Evolutionary conservation across 2,329 filamentous ascomycete genomes (phyloP), one percentile per base, ranked within the genome.

Genomic region (Calonectria leucothoes): DNA sequence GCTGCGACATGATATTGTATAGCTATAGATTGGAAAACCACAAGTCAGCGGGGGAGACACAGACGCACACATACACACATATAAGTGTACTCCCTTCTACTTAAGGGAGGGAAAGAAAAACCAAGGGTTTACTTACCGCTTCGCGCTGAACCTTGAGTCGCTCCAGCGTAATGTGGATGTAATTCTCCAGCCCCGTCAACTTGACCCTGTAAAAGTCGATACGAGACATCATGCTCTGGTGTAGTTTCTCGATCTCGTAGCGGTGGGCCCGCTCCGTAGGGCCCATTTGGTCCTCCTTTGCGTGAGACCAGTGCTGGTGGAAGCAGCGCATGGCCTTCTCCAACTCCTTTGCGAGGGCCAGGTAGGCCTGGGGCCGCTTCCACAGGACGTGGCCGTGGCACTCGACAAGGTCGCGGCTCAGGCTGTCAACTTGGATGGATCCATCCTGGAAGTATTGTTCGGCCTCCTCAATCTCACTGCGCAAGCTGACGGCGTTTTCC

Each of bases 1-100:
- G 90, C 83, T 93, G 91, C 5, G 90, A 90, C 80, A 92, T 92
- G 82, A 93, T 91, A 81, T 92, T 93, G 82, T 92, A 93, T 10
- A 93, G 84, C 90, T 92, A 70, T 8, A 12, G 5, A n/a, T n/a
- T n/a, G n/a, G n/a, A n/a, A 7, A 61, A 27, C 17, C 17, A 45
- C 29, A n/a, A 45, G 37, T 64, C 33, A 64, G 59, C 25, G 3
- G 59, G 35, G n/a, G n/a, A n/a, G n/a, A n/a, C n/a, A n/a, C 7
- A 25, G 3, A 37, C 14, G 10, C 14, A 37, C 35, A 37, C 35
- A 39, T 15, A 15, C 14, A 5, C 42, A 45, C 42, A 45, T 23
- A n/a, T n/a, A n/a, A n/a, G n/a, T n/a, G n/a, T n/a, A n/a, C n/a
- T n/a, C n/a, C 7, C 10, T 4, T 45, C 33, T 12, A 27, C 31